Conservation (phyloP, 495 filamentous ascomycete genomes). For the Hypomontagnella submonticulosa region DNA sequence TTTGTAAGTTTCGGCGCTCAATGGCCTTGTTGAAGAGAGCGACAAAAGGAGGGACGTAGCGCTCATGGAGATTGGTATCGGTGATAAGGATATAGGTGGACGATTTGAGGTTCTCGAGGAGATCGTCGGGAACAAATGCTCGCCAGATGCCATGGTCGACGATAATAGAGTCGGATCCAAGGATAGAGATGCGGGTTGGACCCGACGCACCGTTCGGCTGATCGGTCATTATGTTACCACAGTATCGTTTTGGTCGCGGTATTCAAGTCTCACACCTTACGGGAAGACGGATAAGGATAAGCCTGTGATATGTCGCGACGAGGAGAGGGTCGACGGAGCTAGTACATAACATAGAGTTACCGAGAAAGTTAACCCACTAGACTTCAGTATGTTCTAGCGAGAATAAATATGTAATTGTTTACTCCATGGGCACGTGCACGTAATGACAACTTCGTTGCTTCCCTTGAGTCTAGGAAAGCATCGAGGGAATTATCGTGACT, state of each 20-base stretch:
- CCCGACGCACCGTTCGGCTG: conserved; percentile 38
- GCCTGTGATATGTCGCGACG: no score
- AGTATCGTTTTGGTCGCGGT: background rate
- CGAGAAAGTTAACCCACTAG: conserved; percentile 8
- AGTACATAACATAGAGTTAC: background rate
- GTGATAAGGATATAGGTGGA: conserved; percentile 97
- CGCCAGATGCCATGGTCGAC: conserved; percentile 94
- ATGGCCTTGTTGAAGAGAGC: conserved; percentile 71
- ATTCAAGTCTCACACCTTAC: no score
- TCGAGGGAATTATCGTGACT: conserved; percentile 23
- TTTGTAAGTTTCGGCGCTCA: conserved; percentile 58
- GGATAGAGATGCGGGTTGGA: conserved; percentile 63
- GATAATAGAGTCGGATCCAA: conserved; percentile 79
- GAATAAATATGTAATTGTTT: conserved; percentile 8
- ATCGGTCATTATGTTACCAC: conserved; percentile 30
- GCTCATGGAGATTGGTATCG: conserved; percentile 87
- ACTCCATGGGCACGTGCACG: conserved; percentile 12
- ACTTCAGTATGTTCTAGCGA: conserved; percentile 11
- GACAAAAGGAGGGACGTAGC: conserved; percentile 83
- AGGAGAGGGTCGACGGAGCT: no score
- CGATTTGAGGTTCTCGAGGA: conserved; percentile 78
- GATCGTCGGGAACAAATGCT: conserved; percentile 80
- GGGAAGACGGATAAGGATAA: no score
- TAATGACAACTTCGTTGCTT: conserved; percentile 1
- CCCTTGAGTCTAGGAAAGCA: conserved; percentile 8